Conservation (phyloP, 148 eudicot species). For the Talinum fruticosum region DNA sequence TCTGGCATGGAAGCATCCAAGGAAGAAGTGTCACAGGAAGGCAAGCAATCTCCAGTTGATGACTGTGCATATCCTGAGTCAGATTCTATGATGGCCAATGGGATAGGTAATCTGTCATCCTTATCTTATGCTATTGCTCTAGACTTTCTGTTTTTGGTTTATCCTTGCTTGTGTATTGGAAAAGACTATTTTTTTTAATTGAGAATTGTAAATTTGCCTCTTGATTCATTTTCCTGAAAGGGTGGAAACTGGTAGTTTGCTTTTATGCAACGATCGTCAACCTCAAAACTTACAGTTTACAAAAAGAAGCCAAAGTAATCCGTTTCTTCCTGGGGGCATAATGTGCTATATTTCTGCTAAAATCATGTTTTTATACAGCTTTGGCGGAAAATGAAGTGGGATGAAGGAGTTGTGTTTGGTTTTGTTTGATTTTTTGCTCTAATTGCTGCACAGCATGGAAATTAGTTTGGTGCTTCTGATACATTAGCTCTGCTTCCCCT, state of each 20-base stretch:
- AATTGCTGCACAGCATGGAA: not conserved
- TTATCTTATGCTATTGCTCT: slow-evolving; percentile 1
- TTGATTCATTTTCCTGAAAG: not conserved
- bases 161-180: not conserved
- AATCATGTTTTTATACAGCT: not conserved
- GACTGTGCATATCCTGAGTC: slow-evolving; percentile 63
- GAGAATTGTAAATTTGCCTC: not conserved
- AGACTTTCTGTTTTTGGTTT: not conserved
- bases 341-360: not conserved
- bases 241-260: not conserved
- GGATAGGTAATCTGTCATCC: slow-evolving; percentile 41
- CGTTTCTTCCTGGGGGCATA: not conserved
- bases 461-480: not conserved
- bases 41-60: slow-evolving; percentile 60
- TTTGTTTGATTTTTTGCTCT: not conserved
- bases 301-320: not conserved
- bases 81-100: slow-evolving; percentile 59
- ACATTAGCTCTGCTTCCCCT: not conserved
- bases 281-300: not conserved
- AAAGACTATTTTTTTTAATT: not conserved
- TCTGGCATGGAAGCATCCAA: slow-evolving; percentile 89
- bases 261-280: not conserved
- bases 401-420: not conserved
- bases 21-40: slow-evolving; percentile 90
- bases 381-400: not conserved